phyloP scores from a whole-genome alignment of 2,329 filamentous ascomycete species.

The Metarhizium robertsii region DNA sequence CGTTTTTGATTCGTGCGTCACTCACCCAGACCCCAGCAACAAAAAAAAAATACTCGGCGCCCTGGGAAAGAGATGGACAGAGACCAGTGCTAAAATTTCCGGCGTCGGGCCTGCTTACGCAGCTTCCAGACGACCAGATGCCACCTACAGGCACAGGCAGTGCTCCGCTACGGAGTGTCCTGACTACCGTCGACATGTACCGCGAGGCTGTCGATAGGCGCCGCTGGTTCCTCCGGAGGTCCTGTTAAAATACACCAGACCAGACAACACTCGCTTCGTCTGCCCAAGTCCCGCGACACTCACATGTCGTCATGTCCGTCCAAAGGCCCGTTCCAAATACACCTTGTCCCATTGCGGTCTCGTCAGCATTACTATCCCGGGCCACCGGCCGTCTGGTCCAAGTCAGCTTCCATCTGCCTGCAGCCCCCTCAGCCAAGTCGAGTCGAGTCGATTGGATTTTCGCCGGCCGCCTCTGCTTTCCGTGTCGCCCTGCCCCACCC shows the following conservation, averaged over 20 bases:
- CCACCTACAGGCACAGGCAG: neutral
- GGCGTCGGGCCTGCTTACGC: neutral
- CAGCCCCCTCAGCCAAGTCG: too few species aligned
- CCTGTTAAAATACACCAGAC: neutral
- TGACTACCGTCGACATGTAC: too few species aligned
- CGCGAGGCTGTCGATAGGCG: neutral
- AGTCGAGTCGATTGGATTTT: too few species aligned
- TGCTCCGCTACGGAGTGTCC: neutral
- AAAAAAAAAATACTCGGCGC: neutral
- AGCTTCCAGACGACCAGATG: neutral
- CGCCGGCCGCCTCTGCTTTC: too few species aligned
- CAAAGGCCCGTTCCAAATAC: too few species aligned
- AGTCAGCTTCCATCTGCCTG: too few species aligned
- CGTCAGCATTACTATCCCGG: too few species aligned
- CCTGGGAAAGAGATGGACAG: neutral
- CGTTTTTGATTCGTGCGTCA: constrained; percentile 16
- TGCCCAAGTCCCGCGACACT: too few species aligned
- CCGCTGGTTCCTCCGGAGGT: constrained; percentile 2
- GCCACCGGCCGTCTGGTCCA: too few species aligned
- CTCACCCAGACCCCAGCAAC: neutral
- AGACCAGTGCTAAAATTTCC: too few species aligned
- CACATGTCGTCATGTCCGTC: neutral
- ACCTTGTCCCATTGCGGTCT: too few species aligned
- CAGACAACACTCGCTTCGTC: neutral
- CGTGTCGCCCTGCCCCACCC: too few species aligned